A percentile compares a stretch with the other conserved stretches of the same genome.
phyloP scores from a whole-genome alignment of 805 yeast genomes.

The Wickerhamiella vanderwaltii region DNA sequence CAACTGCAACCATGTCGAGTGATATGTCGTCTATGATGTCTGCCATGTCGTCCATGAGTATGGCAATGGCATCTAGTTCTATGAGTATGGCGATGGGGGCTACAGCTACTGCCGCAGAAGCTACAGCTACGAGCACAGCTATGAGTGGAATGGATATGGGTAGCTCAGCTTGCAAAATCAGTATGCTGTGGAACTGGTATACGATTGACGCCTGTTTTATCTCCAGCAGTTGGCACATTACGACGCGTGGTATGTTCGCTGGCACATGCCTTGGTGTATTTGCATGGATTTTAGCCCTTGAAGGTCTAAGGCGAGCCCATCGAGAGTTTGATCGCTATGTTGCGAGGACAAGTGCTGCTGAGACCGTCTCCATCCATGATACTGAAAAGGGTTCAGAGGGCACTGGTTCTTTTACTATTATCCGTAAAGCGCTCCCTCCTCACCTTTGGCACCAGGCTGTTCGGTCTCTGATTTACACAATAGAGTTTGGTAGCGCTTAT shows the following conservation, averaged over 20 bases:
- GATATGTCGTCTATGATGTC: slow-evolving; percentile 1
- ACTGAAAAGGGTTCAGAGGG: slow-evolving; percentile 1
- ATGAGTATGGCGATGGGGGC: slow-evolving; percentile 8
- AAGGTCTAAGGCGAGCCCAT: slow-evolving; percentile 43
- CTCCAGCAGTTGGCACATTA: slow-evolving; percentile 51
- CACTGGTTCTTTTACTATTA: slow-evolving; percentile 1
- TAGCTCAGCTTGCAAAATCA: slow-evolving; percentile 26
- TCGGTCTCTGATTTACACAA: slow-evolving; percentile 38
- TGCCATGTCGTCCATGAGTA: slow-evolving; percentile 3
- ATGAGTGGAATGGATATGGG: slow-evolving; percentile 15
- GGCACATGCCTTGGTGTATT: slow-evolving; percentile 66
- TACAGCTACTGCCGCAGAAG: slow-evolving; percentile 11
- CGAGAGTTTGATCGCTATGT: slow-evolving; percentile 34
- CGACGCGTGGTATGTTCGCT: slow-evolving; percentile 48
- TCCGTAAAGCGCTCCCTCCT: slow-evolving; percentile 8
- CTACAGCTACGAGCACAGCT: slow-evolving; percentile 2
- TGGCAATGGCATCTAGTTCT: slow-evolving; percentile 1
- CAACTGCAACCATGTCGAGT: slow-evolving; percentile 16
- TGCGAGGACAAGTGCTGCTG: slow-evolving; percentile 10
- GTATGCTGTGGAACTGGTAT: slow-evolving; percentile 66
- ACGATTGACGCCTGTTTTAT: slow-evolving; percentile 56
- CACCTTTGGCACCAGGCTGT: slow-evolving; percentile 39
- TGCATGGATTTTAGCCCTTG: slow-evolving; percentile 43
- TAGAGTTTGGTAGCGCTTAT: slow-evolving; percentile 54
- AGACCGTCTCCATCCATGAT: slow-evolving; percentile 5